Evolutionary conservation across 108 stramenopile genomes (phyloP), one percentile per base, ranked within the genome.

Genomic region (Schizochytrium sp.): DNA sequence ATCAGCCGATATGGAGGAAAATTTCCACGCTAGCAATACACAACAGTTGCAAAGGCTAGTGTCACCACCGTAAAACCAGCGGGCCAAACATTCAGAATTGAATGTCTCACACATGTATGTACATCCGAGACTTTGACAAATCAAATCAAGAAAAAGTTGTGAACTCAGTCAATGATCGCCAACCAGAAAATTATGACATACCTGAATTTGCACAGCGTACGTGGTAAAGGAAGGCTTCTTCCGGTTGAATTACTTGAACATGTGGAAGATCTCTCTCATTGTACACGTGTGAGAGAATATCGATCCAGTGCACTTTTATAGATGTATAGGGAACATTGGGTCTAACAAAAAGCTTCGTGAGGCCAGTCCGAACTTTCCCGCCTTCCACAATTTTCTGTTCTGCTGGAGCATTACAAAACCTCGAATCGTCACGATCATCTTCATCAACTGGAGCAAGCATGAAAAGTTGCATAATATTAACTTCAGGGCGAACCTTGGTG

Each of bases 221-320:
- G 19, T 64, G 61, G 19, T 10, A 64, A 4, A 64, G 61, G 42
- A 64, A 64, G 41, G 61, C 61, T 42, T 64, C 61, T 4, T 7
- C 7, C 8, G 4, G 61, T 42, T 4, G 61, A 13, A 64, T 64
- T 4, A 64, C 61, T 4, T 42, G 4, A 0, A 64, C 61, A 13
- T 64, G 61, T 13, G 61, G 61, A 42, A 64, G 61, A 13, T 13
- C 61, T 64, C 12, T 64, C 61, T 64, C 61, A 42, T 64, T 64
- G 61, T 64, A 64, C 8, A 64, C 4, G 61, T 64, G 61, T 42
- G 61, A 42, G 61, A 64, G 61, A 13, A 64, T 64, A 42, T 64
- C 61, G 61, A 64, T 64, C 61, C 61, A 64, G 61, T 64, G 61
- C 8, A 64, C 61, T 42, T 64, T 64, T 5, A 64, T 64, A 7